Percentiles rank a stretch among this genome's conserved stretches.
Conservation (phyloP, 108 stramenopile genomes). For the Cyclostephanos tholiformis region DNA sequence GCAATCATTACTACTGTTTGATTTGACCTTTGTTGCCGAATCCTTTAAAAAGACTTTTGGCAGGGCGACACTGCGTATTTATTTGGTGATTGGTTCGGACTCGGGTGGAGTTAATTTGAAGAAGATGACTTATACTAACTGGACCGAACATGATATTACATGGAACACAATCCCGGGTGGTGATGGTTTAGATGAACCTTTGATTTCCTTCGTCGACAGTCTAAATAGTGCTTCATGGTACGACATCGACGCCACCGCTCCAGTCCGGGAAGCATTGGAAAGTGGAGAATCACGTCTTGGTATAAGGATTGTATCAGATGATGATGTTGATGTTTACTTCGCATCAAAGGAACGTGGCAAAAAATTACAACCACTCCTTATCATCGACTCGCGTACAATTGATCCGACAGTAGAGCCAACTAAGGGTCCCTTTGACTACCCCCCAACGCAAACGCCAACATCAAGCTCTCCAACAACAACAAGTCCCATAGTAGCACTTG, state of each 20-base stretch:
- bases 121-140: slow-evolving; percentile 37
- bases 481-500: slow-evolving; percentile 15
- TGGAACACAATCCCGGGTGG: slow-evolving; percentile 43
- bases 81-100: slow-evolving; percentile 20
- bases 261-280: slow-evolving; percentile 39
- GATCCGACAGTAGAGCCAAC: slow-evolving; percentile 26
- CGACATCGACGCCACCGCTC: slow-evolving; percentile 38
- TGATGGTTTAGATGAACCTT: slow-evolving; percentile 36
- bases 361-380: slow-evolving; percentile 34
- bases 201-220: slow-evolving; percentile 32
- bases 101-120: slow-evolving; percentile 37
- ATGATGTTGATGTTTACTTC: slow-evolving; percentile 23
- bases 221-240: slow-evolving; percentile 38
- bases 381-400: slow-evolving; percentile 31
- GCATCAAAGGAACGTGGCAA: slow-evolving; percentile 39
- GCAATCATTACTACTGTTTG: slow-evolving; percentile 45
- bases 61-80: slow-evolving; percentile 31
- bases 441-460: too few species aligned
- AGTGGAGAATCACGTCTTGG: slow-evolving; percentile 26
- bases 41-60: slow-evolving; percentile 18
- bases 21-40: slow-evolving; percentile 27
- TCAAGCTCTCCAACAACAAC: slow-evolving; percentile 10
- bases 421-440: slow-evolving; percentile 3
- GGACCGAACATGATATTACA: slow-evolving; percentile 29
- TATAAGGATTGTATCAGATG: slow-evolving; percentile 35